A percentile compares a stretch with the other conserved stretches of the same genome.
Conservation (phyloP, 495 filamentous ascomycete genomes). For the Podospora appendiculata region DNA sequence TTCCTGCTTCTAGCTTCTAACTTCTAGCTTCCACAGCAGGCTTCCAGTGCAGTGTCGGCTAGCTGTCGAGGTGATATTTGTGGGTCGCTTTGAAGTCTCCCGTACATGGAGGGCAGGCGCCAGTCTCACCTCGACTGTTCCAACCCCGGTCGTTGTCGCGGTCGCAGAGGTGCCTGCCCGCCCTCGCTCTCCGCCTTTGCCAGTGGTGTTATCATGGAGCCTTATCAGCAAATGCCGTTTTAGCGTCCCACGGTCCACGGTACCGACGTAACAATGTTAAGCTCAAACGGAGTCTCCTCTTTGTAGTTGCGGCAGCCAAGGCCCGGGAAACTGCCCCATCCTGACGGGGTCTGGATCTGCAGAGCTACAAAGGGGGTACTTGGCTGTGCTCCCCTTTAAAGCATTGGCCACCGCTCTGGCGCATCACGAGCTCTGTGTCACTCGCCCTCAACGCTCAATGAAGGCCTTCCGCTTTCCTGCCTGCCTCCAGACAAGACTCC, state of each 20-base stretch:
- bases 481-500: background rate
- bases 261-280: conserved; percentile 4
- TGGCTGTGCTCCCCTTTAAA: background rate
- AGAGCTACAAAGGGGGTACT: conserved; percentile 10
- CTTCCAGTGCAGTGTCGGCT: background rate
- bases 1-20: too few species aligned
- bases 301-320: too few species aligned
- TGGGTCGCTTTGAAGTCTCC: too few species aligned
- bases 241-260: conserved; percentile 8
- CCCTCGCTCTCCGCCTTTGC: background rate
- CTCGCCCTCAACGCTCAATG: conserved; percentile 1
- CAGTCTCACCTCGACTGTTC: too few species aligned
- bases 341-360: background rate
- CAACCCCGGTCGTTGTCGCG: background rate
- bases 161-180: background rate
- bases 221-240: conserved; percentile 24
- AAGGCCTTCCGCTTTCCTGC: background rate
- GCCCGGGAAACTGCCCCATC: background rate
- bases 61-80: background rate
- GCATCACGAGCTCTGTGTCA: conserved; percentile 22
- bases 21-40: background rate
- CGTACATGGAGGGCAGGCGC: too few species aligned
- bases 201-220: conserved; percentile 20
- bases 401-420: conserved; percentile 1
- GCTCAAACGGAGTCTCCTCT: too few species aligned